These are phyloP conservation scores for Apostasia shenzhenica DNA, from an alignment of 106 monocot genomes.

Conservation along the genomic window DNA sequence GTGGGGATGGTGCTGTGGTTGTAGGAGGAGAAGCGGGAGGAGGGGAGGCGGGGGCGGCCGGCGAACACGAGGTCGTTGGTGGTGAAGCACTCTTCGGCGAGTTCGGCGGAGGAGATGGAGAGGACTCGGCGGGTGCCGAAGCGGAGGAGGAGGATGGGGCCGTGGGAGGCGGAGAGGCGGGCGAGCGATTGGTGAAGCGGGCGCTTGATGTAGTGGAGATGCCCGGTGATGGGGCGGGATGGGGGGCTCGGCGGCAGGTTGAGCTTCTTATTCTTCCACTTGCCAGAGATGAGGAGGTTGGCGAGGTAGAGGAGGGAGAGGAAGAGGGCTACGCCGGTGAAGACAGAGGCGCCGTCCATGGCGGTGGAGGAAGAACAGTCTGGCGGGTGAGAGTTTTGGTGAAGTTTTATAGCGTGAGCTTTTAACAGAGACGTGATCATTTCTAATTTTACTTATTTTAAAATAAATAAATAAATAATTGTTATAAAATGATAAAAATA, in stretches of 20 bases:
- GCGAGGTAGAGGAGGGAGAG: background rate
- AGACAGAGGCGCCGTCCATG: conserved; percentile 3
- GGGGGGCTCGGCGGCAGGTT: conserved; percentile 28
- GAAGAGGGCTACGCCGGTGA: background rate
- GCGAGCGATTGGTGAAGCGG: conserved; percentile 51
- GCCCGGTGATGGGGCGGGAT: conserved; percentile 39
- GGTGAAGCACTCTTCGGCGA: conserved; percentile 48
- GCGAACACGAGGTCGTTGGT: conserved; percentile 49
- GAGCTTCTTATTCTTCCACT: background rate
- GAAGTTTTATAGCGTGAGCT: too few species aligned
- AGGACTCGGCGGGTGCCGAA: conserved; percentile 38
- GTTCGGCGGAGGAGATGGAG: conserved; percentile 34
- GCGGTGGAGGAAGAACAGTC: background rate
- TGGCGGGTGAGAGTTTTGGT: background rate
- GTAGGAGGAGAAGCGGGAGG: conserved; percentile 19
- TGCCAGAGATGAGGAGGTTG: background rate
- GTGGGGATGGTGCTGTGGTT: conserved; percentile 22
- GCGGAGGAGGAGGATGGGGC: conserved; percentile 40
- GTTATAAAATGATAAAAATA: too few species aligned
- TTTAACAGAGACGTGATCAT: too few species aligned
- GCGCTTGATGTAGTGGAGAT: conserved; percentile 44
- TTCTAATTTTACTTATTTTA: too few species aligned
- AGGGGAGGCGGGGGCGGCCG: conserved; percentile 25
- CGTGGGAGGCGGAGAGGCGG: conserved; percentile 24
- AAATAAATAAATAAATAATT: too few species aligned